Conservation (phyloP, 1,139 yeast genomes). For the Yamadazyma blattariae region DNA sequence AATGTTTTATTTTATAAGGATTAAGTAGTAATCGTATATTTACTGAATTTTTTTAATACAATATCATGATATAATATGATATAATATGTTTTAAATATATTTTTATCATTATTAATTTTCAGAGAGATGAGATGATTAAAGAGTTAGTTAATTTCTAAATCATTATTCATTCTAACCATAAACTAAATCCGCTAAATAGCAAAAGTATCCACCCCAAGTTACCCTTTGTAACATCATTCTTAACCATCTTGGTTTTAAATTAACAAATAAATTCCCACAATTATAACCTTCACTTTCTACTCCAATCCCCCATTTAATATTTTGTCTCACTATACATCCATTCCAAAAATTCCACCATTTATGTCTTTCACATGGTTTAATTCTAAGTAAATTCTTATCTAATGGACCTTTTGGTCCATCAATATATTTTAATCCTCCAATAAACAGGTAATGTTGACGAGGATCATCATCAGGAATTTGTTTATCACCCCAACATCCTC, state of each 20-base stretch:
- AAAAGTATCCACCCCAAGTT: conserved; percentile 72
- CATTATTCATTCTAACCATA: conserved; percentile 37
- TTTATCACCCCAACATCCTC: conserved; percentile 93
- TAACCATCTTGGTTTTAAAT: conserved; percentile 49
- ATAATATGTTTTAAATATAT: too few relatives aligned
- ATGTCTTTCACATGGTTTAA: conserved; percentile 73
- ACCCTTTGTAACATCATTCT: conserved; percentile 45
- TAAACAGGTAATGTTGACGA: conserved; percentile 74
- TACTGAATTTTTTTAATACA: too few relatives aligned
- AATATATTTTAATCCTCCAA: conserved; percentile 85
- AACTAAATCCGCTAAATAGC: conserved; percentile 57
- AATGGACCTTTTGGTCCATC: conserved; percentile 94
- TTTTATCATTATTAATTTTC: too few relatives aligned
- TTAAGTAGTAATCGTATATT: too few relatives aligned
- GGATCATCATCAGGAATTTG: conserved; percentile 64
- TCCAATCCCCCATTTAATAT: conserved; percentile 81
- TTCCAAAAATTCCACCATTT: conserved; percentile 85
- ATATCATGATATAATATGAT: too few relatives aligned
- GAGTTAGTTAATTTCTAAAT: too few relatives aligned
- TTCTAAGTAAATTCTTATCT: conserved; percentile 66
- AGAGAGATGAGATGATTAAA: too few relatives aligned
- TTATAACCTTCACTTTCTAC: conserved; percentile 78
- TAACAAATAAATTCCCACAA: conserved; percentile 59
- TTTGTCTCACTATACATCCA: conserved; percentile 74
- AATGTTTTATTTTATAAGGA: too few relatives aligned